Percentiles rank a stretch among this genome's conserved stretches.
Evolutionary conservation across 1,139 yeast species (phyloP).

Genomic region (Saccharomycopsis hybrid): DNA sequence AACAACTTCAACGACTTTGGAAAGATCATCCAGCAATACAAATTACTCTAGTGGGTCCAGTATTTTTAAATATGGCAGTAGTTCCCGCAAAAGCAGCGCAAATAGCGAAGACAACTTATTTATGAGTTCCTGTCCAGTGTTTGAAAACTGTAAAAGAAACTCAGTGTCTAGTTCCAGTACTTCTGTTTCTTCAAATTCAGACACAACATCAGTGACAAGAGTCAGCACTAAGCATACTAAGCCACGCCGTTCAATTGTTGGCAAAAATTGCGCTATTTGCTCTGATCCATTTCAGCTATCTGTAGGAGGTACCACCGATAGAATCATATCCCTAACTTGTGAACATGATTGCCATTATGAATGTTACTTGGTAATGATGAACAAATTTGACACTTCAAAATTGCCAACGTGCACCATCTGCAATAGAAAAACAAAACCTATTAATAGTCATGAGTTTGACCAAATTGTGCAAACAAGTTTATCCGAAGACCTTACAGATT

Average conservation of each 20-base stretch:
- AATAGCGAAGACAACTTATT: neutral
- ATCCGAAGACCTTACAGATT: no score
- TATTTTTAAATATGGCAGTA: no score
- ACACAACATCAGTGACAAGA: no score
- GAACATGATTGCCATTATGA: conserved; percentile 27
- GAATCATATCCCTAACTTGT: conserved; percentile 26
- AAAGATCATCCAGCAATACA: no score
- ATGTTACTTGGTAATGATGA: conserved; percentile 23
- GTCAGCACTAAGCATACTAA: neutral
- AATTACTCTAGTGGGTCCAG: no score
- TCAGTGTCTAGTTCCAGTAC: neutral
- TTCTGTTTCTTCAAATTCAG: neutral
- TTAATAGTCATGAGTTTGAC: conserved; percentile 10
- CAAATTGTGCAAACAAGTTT: no score
- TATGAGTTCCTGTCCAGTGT: neutral
- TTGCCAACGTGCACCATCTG: conserved; percentile 16
- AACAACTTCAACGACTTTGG: no score
- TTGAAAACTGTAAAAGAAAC: neutral
- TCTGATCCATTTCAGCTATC: neutral
- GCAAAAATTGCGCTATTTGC: neutral
- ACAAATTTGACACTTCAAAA: conserved; percentile 5
- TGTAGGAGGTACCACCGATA: neutral
- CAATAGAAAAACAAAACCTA: conserved; percentile 13
- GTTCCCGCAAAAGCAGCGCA: neutral
- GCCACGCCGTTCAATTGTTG: neutral